Evolutionary conservation across 1,139 yeast genomes (phyloP), one percentile per base, ranked within the genome.

Genomic region (Suhomyces chickasaworum): DNA sequence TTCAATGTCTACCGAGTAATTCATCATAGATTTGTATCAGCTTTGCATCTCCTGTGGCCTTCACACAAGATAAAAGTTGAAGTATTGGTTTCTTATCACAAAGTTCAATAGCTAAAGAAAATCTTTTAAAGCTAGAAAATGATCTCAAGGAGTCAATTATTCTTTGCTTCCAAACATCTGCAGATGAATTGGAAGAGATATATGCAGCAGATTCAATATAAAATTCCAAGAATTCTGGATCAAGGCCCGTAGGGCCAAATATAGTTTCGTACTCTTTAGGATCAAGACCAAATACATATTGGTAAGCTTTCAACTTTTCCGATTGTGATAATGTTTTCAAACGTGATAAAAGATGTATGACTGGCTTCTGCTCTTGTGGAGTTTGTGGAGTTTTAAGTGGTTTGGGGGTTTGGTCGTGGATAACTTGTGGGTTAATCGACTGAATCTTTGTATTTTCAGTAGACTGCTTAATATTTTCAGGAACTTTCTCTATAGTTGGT

Each of bases 181-280:
- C 53, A 1, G 47, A 18, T 5, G 53, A 42, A 23, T 55, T 41
- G 3, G 43, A 47, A 0, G 69, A 54, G 3, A 57, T 55, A 48
- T 54, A 56, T 0, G 57, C 56, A 2, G 75, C 68, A 0, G 86
- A 78, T 41, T 79, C 81, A 10, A 84, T 50, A 42, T 73, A 71
- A 52, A 82, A 80, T 22, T 74, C 75, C 13, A 85, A 62, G 46
- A 80, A 75, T 15, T 78, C 81, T 0, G 80, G 63, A 48, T 86
- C 91, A 1, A 86, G 63, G 1, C 89, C 89, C 2, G 78, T 73
- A 1, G 60, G 51, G 1, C 62, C 55, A 50, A 80, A 81, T 2
- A 81, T 57, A 1, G 60, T 58, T 1, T 55, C 40, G 35, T 74
- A 66, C 1, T 66, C 64, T 0, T 51, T 45, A 0, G 69, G 52